Percentiles rank a stretch among this genome's conserved stretches.
phyloP scores from a whole-genome alignment of 1,284 basidiomycete genomes.

The Sanghuangporus sanghuang region DNA sequence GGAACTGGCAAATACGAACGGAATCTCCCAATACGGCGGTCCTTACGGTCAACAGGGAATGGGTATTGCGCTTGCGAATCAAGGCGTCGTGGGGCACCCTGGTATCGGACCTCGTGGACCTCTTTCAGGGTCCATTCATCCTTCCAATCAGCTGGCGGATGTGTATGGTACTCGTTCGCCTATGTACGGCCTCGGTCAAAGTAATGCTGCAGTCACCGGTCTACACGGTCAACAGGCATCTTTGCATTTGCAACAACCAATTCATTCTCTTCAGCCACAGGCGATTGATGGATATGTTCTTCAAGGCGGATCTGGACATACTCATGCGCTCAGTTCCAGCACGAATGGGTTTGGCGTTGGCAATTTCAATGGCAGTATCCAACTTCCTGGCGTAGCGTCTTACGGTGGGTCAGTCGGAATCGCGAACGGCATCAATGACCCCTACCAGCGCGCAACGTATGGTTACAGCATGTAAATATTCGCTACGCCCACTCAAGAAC shows the following conservation, averaged over 20 bases:
- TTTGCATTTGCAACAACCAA: slow-evolving; percentile 35
- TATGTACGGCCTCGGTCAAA: slow-evolving; percentile 47
- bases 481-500: not conserved
- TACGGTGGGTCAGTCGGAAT: slow-evolving; percentile 34
- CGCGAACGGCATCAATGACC: slow-evolving; percentile 53
- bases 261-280: slow-evolving; percentile 60
- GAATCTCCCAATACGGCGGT: slow-evolving; percentile 38
- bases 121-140: slow-evolving; percentile 45
- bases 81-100: slow-evolving; percentile 39
- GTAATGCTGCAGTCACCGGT: slow-evolving; percentile 34
- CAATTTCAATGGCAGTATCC: slow-evolving; percentile 32
- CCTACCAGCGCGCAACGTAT: slow-evolving; percentile 67
- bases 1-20: slow-evolving; percentile 39
- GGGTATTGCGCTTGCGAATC: slow-evolving; percentile 52
- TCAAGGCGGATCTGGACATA: slow-evolving; percentile 62
- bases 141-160: slow-evolving; percentile 56
- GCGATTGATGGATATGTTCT: slow-evolving; percentile 75
- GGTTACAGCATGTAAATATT: slow-evolving; percentile 69
- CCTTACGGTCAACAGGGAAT: slow-evolving; percentile 48
- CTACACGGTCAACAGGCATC: slow-evolving; percentile 44
- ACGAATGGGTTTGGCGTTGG: slow-evolving; percentile 50
- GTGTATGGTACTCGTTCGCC: slow-evolving; percentile 61
- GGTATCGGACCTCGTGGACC: slow-evolving; percentile 40
- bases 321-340: slow-evolving; percentile 47
- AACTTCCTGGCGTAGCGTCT: slow-evolving; percentile 10